These are phyloP conservation scores for Circinella minor DNA, from an alignment of 371 early-diverging fungal species.

Conservation along the genomic window DNA sequence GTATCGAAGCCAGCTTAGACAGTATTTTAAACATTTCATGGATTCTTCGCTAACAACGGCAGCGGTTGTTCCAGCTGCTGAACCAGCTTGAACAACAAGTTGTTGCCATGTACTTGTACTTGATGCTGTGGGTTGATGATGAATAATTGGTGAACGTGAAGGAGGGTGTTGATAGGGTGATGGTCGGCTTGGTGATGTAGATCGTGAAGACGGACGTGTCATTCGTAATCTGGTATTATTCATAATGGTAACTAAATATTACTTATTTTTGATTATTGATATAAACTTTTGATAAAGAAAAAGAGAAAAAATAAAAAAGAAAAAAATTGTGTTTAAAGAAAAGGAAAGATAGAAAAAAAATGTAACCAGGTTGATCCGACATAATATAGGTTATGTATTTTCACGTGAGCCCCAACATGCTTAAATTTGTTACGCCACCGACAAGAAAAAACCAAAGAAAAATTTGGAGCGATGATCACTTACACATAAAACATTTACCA, in stretches of 20 bases:
- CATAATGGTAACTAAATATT: not conserved
- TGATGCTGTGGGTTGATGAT: constrained; percentile 4
- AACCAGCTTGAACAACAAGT: constrained; percentile 68
- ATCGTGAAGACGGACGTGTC: constrained; percentile 16
- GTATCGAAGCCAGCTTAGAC: constrained; percentile 84
- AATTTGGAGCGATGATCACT: not conserved
- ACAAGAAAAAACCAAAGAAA: not conserved
- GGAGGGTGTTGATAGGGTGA: constrained; percentile 26
- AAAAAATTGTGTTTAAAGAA: constrained; percentile 1
- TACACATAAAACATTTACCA: no score
- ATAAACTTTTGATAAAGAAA: not conserved
- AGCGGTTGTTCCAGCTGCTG: constrained; percentile 72
- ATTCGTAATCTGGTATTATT: constrained; percentile 7
- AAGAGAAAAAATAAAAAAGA: not conserved
- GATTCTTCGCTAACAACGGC: constrained; percentile 80
- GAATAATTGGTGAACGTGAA: not conserved
- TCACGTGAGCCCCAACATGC: constrained; percentile 11
- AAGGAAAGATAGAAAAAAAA: constrained; percentile 1
- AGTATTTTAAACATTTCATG: constrained; percentile 78
- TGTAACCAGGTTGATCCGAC: not conserved
- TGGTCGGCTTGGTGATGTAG: constrained; percentile 29
- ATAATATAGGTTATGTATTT: not conserved
- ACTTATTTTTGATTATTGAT: not conserved
- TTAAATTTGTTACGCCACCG: constrained; percentile 5
- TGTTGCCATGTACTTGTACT: constrained; percentile 65